Percentiles rank a stretch among this genome's conserved stretches.
phyloP scores from a whole-genome alignment of 495 filamentous ascomycete species.

The Saxophila tyrrhenica region DNA sequence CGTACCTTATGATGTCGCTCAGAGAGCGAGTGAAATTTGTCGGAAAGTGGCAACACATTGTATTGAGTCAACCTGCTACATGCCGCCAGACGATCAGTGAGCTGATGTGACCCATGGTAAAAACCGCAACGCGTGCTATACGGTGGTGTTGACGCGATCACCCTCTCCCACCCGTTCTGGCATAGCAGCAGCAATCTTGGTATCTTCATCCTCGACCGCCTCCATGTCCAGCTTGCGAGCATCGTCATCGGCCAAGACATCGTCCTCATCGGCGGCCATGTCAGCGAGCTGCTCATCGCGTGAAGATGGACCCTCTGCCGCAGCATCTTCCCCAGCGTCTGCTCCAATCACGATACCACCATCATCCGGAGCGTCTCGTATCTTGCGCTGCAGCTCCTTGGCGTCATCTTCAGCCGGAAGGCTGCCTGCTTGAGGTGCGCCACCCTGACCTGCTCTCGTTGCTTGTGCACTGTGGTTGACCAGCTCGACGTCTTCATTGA shows the following conservation, averaged over 20 bases:
- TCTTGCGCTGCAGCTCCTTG: not conserved
- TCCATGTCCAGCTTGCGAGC: conserved; percentile 7
- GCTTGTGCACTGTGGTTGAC: conserved; percentile 11
- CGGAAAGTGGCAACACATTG: too few species aligned
- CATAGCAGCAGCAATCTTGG: conserved; percentile 12
- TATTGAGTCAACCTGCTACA: too few species aligned
- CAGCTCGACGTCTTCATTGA: conserved; percentile 52
- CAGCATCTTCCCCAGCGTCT: not conserved
- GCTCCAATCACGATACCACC: not conserved
- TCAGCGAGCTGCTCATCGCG: not conserved
- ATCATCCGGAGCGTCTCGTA: not conserved
- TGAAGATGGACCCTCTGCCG: too few species aligned
- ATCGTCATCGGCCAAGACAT: not conserved
- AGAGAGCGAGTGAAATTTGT: too few species aligned
- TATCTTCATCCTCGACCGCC: conserved; percentile 10
- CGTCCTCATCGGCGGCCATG: conserved; percentile 5
- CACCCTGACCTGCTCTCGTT: not conserved
- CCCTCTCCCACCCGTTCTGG: conserved; percentile 15
- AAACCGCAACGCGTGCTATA: too few species aligned
- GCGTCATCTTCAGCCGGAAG: conserved; percentile 7
- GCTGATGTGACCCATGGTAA: too few species aligned
- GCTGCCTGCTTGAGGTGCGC: not conserved
- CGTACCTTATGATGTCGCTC: too few species aligned
- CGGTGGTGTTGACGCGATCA: conserved; percentile 13
- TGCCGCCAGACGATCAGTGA: too few species aligned